Evolutionary conservation across 805 yeast genomes (phyloP).

Genomic region (Huiozyma naganishii): DNA sequence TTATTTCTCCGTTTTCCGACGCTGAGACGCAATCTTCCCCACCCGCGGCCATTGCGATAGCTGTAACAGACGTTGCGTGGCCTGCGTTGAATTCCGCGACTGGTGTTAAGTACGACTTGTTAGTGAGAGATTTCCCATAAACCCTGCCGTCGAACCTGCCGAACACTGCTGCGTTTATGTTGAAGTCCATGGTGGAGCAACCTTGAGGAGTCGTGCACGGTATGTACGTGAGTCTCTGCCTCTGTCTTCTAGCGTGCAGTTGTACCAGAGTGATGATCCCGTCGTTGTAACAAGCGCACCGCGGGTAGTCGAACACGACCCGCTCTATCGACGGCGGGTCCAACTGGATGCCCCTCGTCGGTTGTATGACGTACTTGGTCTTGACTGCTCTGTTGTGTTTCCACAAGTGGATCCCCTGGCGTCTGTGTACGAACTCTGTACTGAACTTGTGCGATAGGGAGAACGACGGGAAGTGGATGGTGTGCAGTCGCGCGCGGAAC

Average conservation of each 20-base stretch:
- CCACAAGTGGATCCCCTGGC: conserved; percentile 23
- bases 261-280: conserved; percentile 27
- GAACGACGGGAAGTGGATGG: conserved; percentile 29
- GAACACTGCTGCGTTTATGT: conserved; percentile 26
- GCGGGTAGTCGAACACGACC: conserved; percentile 26
- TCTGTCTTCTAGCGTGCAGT: conserved; percentile 17
- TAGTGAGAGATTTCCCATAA: conserved; percentile 25
- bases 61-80: conserved; percentile 24
- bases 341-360: conserved; percentile 5
- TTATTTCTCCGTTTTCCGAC: conserved; percentile 24
- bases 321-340: conserved; percentile 17
- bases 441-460: conserved; percentile 28
- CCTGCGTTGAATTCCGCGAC: conserved; percentile 22
- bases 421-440: conserved; percentile 27
- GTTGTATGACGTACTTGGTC: conserved; percentile 25
- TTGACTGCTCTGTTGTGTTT: conserved; percentile 26
- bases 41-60: conserved; percentile 16
- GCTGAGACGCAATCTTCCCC: conserved; percentile 24
- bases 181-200: conserved; percentile 28
- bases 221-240: conserved; percentile 24
- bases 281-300: conserved; percentile 27
- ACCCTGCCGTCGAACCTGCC: conserved; percentile 30
- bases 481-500: conserved; percentile 23
- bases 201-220: conserved; percentile 31
- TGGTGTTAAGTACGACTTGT: conserved; percentile 26